These are phyloP conservation scores for Eimeria tenella DNA, from an alignment of 169 alveolate species.

Conservation along the genomic window DNA sequence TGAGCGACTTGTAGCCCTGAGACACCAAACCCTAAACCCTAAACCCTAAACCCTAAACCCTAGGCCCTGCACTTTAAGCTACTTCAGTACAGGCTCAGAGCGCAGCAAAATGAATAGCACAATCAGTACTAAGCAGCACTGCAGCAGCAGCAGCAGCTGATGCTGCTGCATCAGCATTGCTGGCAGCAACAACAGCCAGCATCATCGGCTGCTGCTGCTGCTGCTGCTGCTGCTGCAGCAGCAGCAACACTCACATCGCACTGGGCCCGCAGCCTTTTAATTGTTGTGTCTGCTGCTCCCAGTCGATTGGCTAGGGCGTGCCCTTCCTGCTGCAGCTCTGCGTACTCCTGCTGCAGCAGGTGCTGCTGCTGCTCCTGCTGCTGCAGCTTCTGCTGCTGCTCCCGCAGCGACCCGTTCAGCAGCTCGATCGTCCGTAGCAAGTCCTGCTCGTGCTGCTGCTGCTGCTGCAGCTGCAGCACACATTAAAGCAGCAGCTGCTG, in stretches of 20 bases:
- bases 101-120: too few species aligned
- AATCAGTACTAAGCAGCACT: background rate
- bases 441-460: conserved; percentile 5
- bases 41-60: background rate
- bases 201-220: conserved; percentile 2
- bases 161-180: background rate
- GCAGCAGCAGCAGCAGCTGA: background rate
- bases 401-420: conserved; percentile 55
- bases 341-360: conserved; percentile 38
- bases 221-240: conserved; percentile 39
- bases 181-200: background rate
- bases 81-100: too few species aligned
- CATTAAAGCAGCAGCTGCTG: background rate
- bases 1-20: conserved; percentile 25
- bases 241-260: conserved; percentile 29
- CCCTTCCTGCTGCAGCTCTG: conserved; percentile 61
- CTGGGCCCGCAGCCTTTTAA: conserved; percentile 17
- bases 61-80: too few species aligned
- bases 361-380: conserved; percentile 59
- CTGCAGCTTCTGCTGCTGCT: conserved; percentile 43
- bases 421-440: conserved; percentile 37
- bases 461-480: background rate
- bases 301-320: background rate
- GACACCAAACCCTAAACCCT: background rate
- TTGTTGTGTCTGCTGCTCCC: conserved; percentile 34